Conservation (phyloP, 176 grass and related monocot genomes). For the Aegilops bicornis region DNA sequence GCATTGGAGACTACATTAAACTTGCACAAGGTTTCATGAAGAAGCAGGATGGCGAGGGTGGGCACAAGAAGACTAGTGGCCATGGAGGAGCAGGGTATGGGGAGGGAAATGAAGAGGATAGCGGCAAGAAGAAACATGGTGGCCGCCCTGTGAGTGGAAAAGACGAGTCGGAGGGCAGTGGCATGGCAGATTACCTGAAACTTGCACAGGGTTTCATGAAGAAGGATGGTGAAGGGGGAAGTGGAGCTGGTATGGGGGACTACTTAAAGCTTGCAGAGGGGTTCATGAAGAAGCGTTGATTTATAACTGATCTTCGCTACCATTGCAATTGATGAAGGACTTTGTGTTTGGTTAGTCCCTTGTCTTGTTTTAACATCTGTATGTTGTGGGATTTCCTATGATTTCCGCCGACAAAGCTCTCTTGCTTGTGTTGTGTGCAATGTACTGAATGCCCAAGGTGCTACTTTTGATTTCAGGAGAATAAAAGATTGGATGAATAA, state of each 20-base stretch:
- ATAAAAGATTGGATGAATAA: constrained; percentile 30
- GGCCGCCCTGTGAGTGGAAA: constrained; percentile 16
- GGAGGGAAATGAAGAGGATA: constrained; percentile 41
- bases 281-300: constrained; percentile 83
- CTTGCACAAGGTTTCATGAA: constrained; percentile 79
- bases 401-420: constrained; percentile 1
- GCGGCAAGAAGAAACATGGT: constrained; percentile 44
- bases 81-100: constrained; percentile 39
- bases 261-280: constrained; percentile 84
- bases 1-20: constrained; percentile 72
- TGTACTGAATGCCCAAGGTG: neutral
- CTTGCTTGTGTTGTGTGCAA: neutral
- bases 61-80: constrained; percentile 46
- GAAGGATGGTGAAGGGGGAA: constrained; percentile 46
- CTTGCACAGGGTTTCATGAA: constrained; percentile 80
- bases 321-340: neutral
- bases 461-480: neutral
- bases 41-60: constrained; percentile 50
- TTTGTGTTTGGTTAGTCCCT: constrained; percentile 46
- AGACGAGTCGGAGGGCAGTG: constrained; percentile 43
- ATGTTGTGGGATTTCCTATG: neutral
- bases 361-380: neutral
- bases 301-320: neutral
- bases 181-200: constrained; percentile 69
- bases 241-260: constrained; percentile 43